Percentiles rank a stretch among this genome's conserved stretches.
Evolutionary conservation across 2,329 filamentous ascomycete genomes (phyloP).

Genomic region (Penicillium hordei): DNA sequence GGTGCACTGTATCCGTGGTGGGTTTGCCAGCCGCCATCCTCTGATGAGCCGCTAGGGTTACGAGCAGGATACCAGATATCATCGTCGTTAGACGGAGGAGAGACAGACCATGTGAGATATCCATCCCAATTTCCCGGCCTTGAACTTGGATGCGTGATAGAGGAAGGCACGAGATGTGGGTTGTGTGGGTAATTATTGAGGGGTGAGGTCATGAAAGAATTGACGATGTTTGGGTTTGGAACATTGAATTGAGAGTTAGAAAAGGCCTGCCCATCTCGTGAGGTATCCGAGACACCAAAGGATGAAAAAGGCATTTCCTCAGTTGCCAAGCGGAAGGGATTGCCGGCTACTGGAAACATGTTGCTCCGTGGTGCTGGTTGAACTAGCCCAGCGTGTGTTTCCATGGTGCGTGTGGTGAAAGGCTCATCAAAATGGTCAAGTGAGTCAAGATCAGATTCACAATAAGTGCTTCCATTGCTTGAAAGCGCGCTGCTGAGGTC

Average conservation of each 20-base stretch:
- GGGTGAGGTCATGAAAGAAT: background rate
- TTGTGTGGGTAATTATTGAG: background rate
- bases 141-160: background rate
- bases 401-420: background rate
- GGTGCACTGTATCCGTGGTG: background rate
- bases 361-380: slow-evolving; percentile 15
- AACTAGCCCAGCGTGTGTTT: background rate
- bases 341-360: slow-evolving; percentile 4
- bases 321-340: slow-evolving; percentile 9
- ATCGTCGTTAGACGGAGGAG: background rate
- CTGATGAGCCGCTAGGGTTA: background rate
- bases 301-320: slow-evolving; percentile 15
- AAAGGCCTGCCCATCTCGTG: background rate
- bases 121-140: background rate
- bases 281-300: background rate
- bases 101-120: background rate
- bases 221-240: background rate
- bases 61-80: background rate
- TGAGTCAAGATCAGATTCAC: background rate
- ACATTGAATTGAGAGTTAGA: background rate
- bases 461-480: background rate
- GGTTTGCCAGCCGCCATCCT: background rate
- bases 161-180: background rate
- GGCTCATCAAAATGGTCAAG: background rate
- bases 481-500: background rate